Base-by-base conservation (phyloP, 1,284 basidiomycete genomes). In the Cronartium quercuum region DNA sequence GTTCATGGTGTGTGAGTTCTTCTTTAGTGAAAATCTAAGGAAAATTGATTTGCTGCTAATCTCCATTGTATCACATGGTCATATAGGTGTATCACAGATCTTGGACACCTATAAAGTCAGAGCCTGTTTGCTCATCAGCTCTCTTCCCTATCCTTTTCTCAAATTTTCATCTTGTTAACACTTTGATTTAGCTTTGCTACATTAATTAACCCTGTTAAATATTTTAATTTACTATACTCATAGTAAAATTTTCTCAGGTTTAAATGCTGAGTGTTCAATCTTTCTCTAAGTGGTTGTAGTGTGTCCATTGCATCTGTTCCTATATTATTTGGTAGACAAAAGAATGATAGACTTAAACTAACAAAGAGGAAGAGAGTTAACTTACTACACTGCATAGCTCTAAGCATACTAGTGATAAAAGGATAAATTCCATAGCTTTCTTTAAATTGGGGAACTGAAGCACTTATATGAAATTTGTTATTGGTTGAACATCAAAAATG, bases 371-470 rank as follows among this genome's bases (percentile, higher is more conserved):
- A 18, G 0, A 0, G 21, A 47, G 6, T 10, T 41, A 34, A 84
- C 87, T 81, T 80, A 94, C 94, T 85, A 83, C 94, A 85, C 81
- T 94, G 91, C 90, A 97, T 92, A 1, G 94, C 94, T 60, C 94
- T 86, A 81, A 97, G 84, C 94, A 97, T 97, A 83, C 91, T 93
- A 2, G 94, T 97, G 81, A 96, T 94, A 83, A 97, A 97, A 71
- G 92, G 87, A 83, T 97, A 97, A 77, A 97, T 97, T 55, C 94
- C 94, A 87, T 94, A 97, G 78, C 91, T 93, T 83, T 97, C 94
- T 83, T 97, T 96, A 74, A 97, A 94, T 18, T 95, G 86, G 35
- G 94, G 94, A 0, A 97, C 94, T 58, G 96, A 84, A 1, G 94
- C 86, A 51, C 93, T 93, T 76, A 97, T 97, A 42, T 92, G 89